phyloP scores from a whole-genome alignment of 805 yeast species.

The Ascoidea asiatica region DNA sequence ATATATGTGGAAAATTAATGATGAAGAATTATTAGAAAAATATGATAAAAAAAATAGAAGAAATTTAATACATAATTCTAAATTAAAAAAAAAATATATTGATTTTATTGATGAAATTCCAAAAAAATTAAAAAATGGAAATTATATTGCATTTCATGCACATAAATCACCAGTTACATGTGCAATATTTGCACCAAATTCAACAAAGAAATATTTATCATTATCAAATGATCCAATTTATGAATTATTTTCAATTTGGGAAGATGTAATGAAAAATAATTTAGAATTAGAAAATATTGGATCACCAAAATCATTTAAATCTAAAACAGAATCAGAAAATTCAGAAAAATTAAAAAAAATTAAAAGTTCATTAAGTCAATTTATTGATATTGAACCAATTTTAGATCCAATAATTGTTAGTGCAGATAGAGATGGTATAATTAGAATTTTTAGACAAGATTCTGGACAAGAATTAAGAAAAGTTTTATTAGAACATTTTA shows the following conservation, averaged over 20 bases:
- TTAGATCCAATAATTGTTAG: constrained; percentile 45
- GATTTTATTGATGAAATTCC: constrained; percentile 15
- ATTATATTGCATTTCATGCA: constrained; percentile 64
- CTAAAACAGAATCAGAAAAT: constrained; percentile 4
- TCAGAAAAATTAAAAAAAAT: not conserved
- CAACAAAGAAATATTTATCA: constrained; percentile 49
- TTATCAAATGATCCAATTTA: constrained; percentile 70
- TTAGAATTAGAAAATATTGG: constrained; percentile 14
- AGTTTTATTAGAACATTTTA: constrained; percentile 15
- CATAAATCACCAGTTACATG: constrained; percentile 62
- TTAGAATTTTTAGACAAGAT: constrained; percentile 73
- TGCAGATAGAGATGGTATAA: constrained; percentile 60
- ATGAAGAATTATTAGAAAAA: constrained; percentile 14
- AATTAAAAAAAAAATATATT: constrained; percentile 9
- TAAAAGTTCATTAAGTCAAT: not conserved
- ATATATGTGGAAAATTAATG: constrained; percentile 57
- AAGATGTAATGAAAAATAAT: constrained; percentile 11
- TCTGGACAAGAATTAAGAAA: constrained; percentile 38
- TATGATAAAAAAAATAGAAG: constrained; percentile 9
- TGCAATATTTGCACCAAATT: constrained; percentile 66
- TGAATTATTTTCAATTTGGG: constrained; percentile 29
- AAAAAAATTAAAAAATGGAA: constrained; percentile 32
- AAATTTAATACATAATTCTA: not conserved
- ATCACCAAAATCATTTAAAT: constrained; percentile 13
- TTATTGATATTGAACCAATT: constrained; percentile 5